phyloP scores from a whole-genome alignment of 371 early-diverging fungal genomes.

The Mucor irregularis region DNA sequence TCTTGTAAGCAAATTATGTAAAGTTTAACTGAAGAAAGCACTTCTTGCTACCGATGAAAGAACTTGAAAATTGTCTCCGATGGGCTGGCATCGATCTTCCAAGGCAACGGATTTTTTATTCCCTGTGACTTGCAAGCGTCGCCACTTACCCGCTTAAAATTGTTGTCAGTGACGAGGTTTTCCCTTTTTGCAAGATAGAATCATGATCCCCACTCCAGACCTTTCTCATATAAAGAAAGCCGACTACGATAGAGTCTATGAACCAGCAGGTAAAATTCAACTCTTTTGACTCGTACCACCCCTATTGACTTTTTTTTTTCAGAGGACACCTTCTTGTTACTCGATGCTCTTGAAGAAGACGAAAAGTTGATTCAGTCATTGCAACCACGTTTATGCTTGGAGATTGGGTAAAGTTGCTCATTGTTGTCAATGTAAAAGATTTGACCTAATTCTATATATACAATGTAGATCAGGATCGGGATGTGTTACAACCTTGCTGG shows the following conservation, averaged over 20 bases:
- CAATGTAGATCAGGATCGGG: constrained; percentile 83
- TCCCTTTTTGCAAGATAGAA: background rate
- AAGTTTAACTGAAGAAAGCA: too few species aligned
- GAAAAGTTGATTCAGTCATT: constrained; percentile 45
- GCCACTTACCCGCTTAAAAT: background rate
- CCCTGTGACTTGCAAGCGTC: too few species aligned
- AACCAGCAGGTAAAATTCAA: constrained; percentile 75
- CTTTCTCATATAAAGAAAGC: constrained; percentile 67
- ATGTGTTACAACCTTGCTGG: constrained; percentile 78
- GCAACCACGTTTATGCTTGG: constrained; percentile 74
- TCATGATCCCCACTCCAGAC: constrained; percentile 77
- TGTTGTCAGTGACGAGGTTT: background rate
- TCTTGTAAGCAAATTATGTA: too few species aligned
- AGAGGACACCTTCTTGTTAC: constrained; percentile 92
- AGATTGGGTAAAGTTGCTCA: constrained; percentile 69
- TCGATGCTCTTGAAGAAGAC: constrained; percentile 91
- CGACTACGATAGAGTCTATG: constrained; percentile 78
- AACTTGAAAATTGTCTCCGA: too few species aligned
- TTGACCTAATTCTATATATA: background rate
- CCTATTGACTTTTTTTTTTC: background rate
- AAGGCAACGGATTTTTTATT: too few species aligned
- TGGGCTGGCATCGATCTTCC: too few species aligned
- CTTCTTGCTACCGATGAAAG: too few species aligned
- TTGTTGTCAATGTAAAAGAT: too few species aligned
- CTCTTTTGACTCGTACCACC: too few species aligned